phyloP scores from a whole-genome alignment of 2,329 filamentous ascomycete genomes.

The Xylaria digitata region DNA sequence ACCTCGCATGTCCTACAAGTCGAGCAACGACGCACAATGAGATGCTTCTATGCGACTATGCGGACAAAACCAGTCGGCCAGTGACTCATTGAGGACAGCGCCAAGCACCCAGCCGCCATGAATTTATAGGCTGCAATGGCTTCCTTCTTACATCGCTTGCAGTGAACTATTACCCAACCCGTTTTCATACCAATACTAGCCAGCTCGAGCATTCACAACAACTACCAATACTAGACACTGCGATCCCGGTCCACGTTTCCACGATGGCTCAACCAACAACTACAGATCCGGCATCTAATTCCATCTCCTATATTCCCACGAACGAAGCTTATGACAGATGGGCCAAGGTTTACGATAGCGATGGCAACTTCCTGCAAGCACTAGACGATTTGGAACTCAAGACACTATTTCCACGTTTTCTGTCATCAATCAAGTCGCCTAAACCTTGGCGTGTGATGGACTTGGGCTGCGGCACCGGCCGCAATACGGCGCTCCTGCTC shows the following conservation, averaged over 20 bases:
- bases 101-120: constrained; percentile 2
- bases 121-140: constrained; percentile 16
- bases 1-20: too few species aligned
- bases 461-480: constrained; percentile 73
- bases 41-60: neutral
- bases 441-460: constrained; percentile 62
- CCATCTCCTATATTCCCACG: constrained; percentile 50
- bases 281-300: constrained; percentile 29
- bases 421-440: constrained; percentile 50
- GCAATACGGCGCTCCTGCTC: constrained; percentile 68
- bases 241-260: constrained; percentile 6
- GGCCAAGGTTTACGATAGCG: constrained; percentile 68
- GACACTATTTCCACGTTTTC: constrained; percentile 61
- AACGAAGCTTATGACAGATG: constrained; percentile 51
- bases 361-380: constrained; percentile 74
- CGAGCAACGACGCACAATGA: neutral
- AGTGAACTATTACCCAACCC: neutral
- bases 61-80: constrained; percentile 2
- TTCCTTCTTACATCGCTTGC: neutral
- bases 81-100: constrained; percentile 26
- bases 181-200: neutral
- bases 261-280: constrained; percentile 26
- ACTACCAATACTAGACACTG: neutral
- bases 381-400: constrained; percentile 69
- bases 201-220: neutral